Conservation (phyloP, 305 asterid species). For the Fraxinus velutina region DNA sequence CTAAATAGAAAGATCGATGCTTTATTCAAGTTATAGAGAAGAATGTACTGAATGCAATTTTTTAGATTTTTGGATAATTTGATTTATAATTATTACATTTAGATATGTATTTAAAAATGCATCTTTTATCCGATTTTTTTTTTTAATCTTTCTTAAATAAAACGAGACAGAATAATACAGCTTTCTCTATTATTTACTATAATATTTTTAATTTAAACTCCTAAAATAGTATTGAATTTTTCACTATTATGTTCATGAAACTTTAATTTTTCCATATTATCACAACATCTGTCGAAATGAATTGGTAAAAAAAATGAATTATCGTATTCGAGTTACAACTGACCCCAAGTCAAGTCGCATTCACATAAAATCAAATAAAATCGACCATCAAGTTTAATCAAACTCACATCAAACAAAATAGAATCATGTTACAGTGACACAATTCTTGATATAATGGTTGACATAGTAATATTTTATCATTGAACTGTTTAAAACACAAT, state of each 20-base stretch:
- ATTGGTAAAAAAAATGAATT: not conserved
- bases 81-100: too few species aligned
- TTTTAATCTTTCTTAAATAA: too few species aligned
- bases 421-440: too few species aligned
- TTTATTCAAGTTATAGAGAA: not conserved
- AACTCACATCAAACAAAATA: not conserved
- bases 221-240: not conserved
- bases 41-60: too few species aligned
- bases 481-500: too few species aligned
- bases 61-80: too few species aligned
- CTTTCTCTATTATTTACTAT: not conserved
- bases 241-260: not conserved
- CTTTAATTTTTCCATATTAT: not conserved
- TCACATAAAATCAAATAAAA: not conserved
- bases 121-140: too few species aligned
- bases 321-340: not conserved
- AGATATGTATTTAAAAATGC: too few species aligned
- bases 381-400: not conserved
- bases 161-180: not conserved
- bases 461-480: too few species aligned
- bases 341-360: not conserved
- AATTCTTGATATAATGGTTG: too few species aligned
- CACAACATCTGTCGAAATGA: not conserved
- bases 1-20: not conserved
- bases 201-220: not conserved